Percentiles rank a stretch among this genome's conserved stretches.
Evolutionary conservation across 169 alveolate species (phyloP).

Genomic region (Babesia ovata): DNA sequence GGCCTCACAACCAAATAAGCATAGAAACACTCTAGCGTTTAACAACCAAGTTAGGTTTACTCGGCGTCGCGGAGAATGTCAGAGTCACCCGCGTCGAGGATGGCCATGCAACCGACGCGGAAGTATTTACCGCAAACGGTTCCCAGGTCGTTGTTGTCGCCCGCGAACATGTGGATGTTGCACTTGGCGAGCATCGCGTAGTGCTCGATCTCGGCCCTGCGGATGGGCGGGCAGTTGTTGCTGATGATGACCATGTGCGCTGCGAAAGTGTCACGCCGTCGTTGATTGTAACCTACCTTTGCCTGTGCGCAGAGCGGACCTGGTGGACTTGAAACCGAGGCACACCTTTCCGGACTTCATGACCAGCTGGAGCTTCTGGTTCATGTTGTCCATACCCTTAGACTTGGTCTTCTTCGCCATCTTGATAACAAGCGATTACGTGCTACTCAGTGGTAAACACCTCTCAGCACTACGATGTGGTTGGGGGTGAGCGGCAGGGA

Average conservation of each 20-base stretch:
- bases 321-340: slow-evolving; percentile 94
- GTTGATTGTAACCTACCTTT: slow-evolving; percentile 74
- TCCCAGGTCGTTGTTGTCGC: slow-evolving; percentile 93
- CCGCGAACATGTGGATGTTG: slow-evolving; percentile 92
- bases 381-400: slow-evolving; percentile 92
- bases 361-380: slow-evolving; percentile 93
- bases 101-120: slow-evolving; percentile 94
- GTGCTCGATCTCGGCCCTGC: slow-evolving; percentile 96
- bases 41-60: slow-evolving; percentile 24
- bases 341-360: slow-evolving; percentile 96
- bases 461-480: slow-evolving; percentile 31
- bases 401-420: slow-evolving; percentile 87
- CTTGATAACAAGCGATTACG: slow-evolving; percentile 16
- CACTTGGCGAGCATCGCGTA: slow-evolving; percentile 96
- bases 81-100: slow-evolving; percentile 97
- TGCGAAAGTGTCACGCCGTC: slow-evolving; percentile 8
- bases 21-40: background rate
- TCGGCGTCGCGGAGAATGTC: slow-evolving; percentile 93
- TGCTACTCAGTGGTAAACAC: slow-evolving; percentile 46
- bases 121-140: slow-evolving; percentile 97
- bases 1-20: no score
- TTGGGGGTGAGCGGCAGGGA: background rate
- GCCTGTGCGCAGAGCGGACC: slow-evolving; percentile 94
- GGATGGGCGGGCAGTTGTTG: slow-evolving; percentile 97
- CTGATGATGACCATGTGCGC: slow-evolving; percentile 91